These are phyloP conservation scores for Dissophora ornata DNA, from an alignment of 192 early-diverging fungal species.

Conservation along the genomic window DNA sequence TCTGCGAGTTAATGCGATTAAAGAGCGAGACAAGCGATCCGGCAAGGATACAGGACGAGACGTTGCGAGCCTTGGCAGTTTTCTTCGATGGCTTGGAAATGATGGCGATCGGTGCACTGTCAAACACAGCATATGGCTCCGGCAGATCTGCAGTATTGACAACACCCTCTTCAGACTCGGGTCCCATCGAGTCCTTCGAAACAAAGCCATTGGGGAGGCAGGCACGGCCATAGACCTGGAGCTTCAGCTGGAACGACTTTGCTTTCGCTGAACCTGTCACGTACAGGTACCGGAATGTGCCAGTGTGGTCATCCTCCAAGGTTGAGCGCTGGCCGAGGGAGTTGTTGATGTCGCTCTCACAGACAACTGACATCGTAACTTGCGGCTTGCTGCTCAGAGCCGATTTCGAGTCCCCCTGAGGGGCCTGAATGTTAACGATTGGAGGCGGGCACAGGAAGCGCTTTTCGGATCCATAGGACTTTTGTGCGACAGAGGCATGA, in stretches of 20 bases:
- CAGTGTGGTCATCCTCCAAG: conserved; percentile 65
- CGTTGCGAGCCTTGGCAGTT: conserved; percentile 84
- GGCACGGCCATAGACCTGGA: conserved; percentile 67
- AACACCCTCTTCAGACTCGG: conserved; percentile 9
- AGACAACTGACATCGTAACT: conserved; percentile 71
- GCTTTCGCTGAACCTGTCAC: conserved; percentile 84
- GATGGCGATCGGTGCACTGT: conserved; percentile 80
- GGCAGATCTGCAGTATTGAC: conserved; percentile 38
- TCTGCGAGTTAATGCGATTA: conserved; percentile 93
- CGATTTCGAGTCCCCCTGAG: conserved; percentile 48
- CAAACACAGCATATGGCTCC: conserved; percentile 69
- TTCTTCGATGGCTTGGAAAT: conserved; percentile 96
- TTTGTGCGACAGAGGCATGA: conserved; percentile 89
- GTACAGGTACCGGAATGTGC: conserved; percentile 80
- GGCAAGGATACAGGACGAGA: conserved; percentile 78
- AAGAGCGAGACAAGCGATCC: conserved; percentile 85
- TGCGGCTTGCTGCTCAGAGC: conserved; percentile 64
- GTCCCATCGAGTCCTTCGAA: conserved; percentile 8
- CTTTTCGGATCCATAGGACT: conserved; percentile 95
- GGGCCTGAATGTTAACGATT: conserved; percentile 67
- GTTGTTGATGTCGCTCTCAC: conserved; percentile 59
- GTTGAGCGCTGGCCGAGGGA: conserved; percentile 58
- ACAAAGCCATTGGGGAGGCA: conserved; percentile 43
- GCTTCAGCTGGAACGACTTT: conserved; percentile 78
- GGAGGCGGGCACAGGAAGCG: conserved; percentile 85